Base-by-base conservation (phyloP, 768 basidiomycete species). In the Coprinopsis marcescibilis region DNA sequence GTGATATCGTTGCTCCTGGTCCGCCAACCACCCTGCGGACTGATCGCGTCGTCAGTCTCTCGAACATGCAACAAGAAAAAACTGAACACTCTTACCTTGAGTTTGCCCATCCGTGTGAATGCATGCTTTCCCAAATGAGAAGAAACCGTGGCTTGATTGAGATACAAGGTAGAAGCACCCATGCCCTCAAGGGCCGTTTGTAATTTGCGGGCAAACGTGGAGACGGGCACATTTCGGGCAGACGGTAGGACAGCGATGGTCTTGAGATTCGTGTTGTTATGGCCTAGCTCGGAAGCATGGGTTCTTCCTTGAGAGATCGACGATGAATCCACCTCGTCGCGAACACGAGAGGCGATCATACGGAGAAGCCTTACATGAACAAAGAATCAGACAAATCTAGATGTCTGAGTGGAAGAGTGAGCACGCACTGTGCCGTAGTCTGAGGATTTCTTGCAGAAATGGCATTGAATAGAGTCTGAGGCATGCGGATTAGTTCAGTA, bases 401-500 rank as follows among this genome's bases (percentile, higher is more conserved):
- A 12, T 26, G 17, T 30, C 24, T 24, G 29, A 19, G 7, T 17
- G 14, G 21, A 12, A 48, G 38, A 41, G 25, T 19, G 23, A 41
- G 20, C 11, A 65, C 76, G 54, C 62, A 89, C 86, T 89, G 83
- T 26, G 88, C 85, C 23, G 89, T 90, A 3, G 86, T 89, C 59
- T 84, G 81, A 23, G 89, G 89, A 61, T 89, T 89, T 46, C 89
- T 89, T 38, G 87, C 84, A 35, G 89, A 91, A 49, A 98, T 95
- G 1, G 96, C 96, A 62, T 98, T 98, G 72, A 98, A 99, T 8
- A 99, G 73, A 0, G 96, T 96, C 58, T 89, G 83, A 1, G 96
- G 96, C 88, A 99, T 96, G 23, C 95, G 73, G 23, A 95, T 95
- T 11, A 99, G 75, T 62, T 99, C 96, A 0, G 93, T 92, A 60